Evolutionary conservation across 164 flowering plant genomes (phyloP), one percentile per base, ranked within the genome.

Genomic region (Stephania yunnanensis): DNA sequence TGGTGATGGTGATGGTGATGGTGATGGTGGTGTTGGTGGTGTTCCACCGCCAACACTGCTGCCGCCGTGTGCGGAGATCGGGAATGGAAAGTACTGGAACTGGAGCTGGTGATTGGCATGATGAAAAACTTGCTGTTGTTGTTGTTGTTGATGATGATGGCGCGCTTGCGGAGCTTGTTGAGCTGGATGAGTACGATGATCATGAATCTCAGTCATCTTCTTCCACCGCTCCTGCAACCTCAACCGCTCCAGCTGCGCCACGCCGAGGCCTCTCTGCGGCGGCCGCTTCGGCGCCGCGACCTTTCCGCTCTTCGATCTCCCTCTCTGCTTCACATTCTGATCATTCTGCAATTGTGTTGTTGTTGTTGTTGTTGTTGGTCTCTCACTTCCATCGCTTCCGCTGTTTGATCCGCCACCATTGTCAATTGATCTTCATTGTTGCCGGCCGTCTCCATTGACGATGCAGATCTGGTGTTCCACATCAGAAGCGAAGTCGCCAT

Each of bases 231-330:
- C 93, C 68, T 86, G 80, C 1, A 77, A 3, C 77, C 90, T 82
- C 22, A 89, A 75, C 25, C 85, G 81, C 81, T 91, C 92, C 0
- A 91, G 89, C 77, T 87, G 86, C 0, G 87, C 93, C 29, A 91
- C 90, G 0, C 96, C 96, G 77, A 90, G 76, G 2, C 96, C 96
- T 77, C 96, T 80, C 81, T 83, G 91, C 4, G 84, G 87, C 58
- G 10, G 73, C 66, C 84, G 87, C 76, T 86, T 87, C 75, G 67
- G 77, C 36, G 61, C 7, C 4, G 45, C 29, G 8, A n/a, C 9
- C 29, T 31, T 46, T 44, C 12, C 7, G 48, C 46, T 64, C 45
- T 36, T 46, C 9, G 68, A 4, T 46, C 70, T 63, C 58, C 70
- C 70, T 74, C 44, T 73, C 29, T 36, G 20, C 68, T 71, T 50